phyloP scores from a whole-genome alignment of 78 protist genomes.

The Neovahlkampfia damariscottae region DNA sequence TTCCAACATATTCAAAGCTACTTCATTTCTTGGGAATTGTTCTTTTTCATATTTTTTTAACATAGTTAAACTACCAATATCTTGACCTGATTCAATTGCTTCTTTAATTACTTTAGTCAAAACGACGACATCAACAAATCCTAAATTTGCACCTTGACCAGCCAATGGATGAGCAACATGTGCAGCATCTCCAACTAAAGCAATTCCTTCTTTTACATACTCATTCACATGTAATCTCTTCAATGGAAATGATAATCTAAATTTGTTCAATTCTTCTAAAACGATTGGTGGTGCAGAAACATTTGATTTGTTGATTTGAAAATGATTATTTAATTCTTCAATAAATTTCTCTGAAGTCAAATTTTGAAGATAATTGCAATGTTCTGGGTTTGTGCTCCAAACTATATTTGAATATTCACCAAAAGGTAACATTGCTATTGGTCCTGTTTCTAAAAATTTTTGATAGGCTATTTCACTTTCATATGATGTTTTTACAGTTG shows the following conservation, averaged over 20 bases:
- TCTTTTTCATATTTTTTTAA: background rate
- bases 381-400: conserved; percentile 6
- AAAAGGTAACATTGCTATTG: conserved; percentile 6
- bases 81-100: conserved; percentile 22
- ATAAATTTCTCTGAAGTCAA: background rate
- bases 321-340: background rate
- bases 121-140: conserved; percentile 42
- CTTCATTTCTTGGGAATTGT: background rate
- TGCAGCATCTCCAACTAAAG: conserved; percentile 48
- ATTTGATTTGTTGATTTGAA: background rate
- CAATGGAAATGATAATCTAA: background rate
- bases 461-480: background rate
- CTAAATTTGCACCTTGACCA: conserved; percentile 75
- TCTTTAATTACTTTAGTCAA: conserved; percentile 15
- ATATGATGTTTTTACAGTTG: background rate
- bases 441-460: background rate
- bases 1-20: background rate
- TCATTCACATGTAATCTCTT: background rate
- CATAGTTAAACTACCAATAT: conserved; percentile 19
- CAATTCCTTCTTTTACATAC: background rate
- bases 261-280: background rate
- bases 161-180: conserved; percentile 71
- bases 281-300: background rate
- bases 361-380: background rate
- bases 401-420: background rate